These are phyloP conservation scores for Cubamyces lactineus DNA, from an alignment of 768 basidiomycete species.

Conservation along the genomic window DNA sequence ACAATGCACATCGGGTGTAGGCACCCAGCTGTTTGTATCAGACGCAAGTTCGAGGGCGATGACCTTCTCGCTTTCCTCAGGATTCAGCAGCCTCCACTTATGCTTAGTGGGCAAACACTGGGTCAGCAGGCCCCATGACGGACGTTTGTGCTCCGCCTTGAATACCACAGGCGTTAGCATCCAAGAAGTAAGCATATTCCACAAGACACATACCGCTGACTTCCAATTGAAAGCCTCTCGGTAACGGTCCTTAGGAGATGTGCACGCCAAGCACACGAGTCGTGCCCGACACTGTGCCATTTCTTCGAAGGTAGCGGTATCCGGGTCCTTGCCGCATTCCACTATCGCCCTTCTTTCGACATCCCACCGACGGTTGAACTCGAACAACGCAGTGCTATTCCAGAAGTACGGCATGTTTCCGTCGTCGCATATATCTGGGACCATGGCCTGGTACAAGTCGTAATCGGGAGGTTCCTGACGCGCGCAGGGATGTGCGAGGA, in stretches of 20 bases:
- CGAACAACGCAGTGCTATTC: not conserved
- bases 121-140: not conserved
- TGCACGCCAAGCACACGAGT: not conserved
- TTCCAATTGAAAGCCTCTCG: not conserved
- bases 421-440: not conserved
- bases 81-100: not conserved
- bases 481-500: not conserved
- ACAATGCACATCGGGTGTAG: not conserved
- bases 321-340: conserved; percentile 2
- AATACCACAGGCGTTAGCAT: not conserved
- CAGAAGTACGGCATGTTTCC: not conserved
- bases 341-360: not conserved
- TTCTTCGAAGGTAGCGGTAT: not conserved
- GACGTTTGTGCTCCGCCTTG: not conserved
- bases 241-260: not conserved
- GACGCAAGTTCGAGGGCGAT: not conserved
- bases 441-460: not conserved
- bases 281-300: not conserved
- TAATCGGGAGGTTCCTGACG: not conserved
- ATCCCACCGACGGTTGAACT: not conserved
- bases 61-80: not conserved
- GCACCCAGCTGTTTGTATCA: not conserved
- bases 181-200: not conserved
- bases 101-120: too few relatives aligned
- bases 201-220: not conserved